Evolutionary conservation across 2,329 filamentous ascomycete genomes (phyloP), one percentile per base, ranked within the genome.

Genomic region (Calycina marina): DNA sequence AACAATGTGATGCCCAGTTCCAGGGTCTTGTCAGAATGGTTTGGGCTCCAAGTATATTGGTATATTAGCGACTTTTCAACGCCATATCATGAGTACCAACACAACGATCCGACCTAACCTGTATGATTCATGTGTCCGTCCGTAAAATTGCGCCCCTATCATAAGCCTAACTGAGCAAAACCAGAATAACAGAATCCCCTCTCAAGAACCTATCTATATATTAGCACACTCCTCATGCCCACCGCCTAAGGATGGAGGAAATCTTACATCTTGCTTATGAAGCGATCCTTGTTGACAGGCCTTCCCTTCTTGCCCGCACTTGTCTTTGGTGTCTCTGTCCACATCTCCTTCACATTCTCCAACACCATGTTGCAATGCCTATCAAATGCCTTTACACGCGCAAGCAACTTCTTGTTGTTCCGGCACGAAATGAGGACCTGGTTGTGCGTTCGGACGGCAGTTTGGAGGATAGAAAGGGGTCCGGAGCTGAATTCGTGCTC

Each of bases 301-400:
- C 79, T 67, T 35, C 86, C 86, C 62, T 85, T 86, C 65, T 88
- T 90, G 44, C 88, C 88, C 44, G 77, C 78, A 14, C 80, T 75
- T 51, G 82, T 68, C 39, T 75, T 66, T 30, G 88, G 85, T 35
- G 81, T 90, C 63, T 98, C 90, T 6, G 86, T 94, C 90, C 90
- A 98, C 88, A 98, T 96, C 63, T 98, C 90, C 68, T 92, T 92
- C 26, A 92, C 85, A 47, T 93, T 93, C 65, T 93, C 85, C 29
- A 94, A 66, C 3, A 93, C 82, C 90, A 98, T 96, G 63, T 98
- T 98, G 72, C 86, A 96, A 61, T 98, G 90, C 39, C 90, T 72
- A 61, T 98, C 90, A 56, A 98, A 98, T 5, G 90, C 90, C 67
- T 98, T 98, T 53, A 98, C 88, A 43, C 90, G 80, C 31, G 88